Evolutionary conservation across 2,329 filamentous ascomycete species (phyloP).

Genomic region (Metarhizium guizhouense): DNA sequence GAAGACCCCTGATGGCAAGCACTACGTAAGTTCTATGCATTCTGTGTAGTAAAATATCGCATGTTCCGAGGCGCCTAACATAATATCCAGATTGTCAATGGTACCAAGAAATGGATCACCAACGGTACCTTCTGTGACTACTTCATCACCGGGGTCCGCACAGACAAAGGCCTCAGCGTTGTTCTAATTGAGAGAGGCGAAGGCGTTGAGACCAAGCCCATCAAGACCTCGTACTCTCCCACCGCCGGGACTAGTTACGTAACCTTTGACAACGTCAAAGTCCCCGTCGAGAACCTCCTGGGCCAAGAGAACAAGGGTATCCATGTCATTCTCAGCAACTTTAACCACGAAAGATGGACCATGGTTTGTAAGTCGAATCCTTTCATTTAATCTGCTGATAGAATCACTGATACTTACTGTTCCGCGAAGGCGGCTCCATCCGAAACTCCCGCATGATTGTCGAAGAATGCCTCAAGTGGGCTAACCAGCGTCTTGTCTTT

Average conservation of each 20-base stretch:
- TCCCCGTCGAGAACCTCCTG: slow-evolving; percentile 68
- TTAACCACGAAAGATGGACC: slow-evolving; percentile 79
- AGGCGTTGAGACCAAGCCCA: slow-evolving; percentile 65
- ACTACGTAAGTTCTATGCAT: slow-evolving; percentile 46
- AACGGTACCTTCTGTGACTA: slow-evolving; percentile 76
- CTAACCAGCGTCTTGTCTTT: slow-evolving; percentile 78
- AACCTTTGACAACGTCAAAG: slow-evolving; percentile 80
- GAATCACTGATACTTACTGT: background rate
- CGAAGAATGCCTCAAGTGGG: slow-evolving; percentile 83
- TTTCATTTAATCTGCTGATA: slow-evolving; percentile 1
- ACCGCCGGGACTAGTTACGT: slow-evolving; percentile 71
- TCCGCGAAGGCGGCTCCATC: slow-evolving; percentile 40
- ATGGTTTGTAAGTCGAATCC: slow-evolving; percentile 49
- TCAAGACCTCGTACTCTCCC: slow-evolving; percentile 76
- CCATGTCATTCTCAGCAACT: slow-evolving; percentile 75
- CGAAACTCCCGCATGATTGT: slow-evolving; percentile 60
- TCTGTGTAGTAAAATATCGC: background rate
- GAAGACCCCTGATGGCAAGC: slow-evolving; percentile 66
- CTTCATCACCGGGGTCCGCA: slow-evolving; percentile 74
- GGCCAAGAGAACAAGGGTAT: slow-evolving; percentile 83
- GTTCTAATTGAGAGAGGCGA: slow-evolving; percentile 66
- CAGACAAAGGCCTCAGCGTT: slow-evolving; percentile 70
- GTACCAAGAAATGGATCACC: slow-evolving; percentile 80
- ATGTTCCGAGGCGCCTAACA: background rate
- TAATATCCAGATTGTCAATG: slow-evolving; percentile 45